These are phyloP conservation scores for Senna tora DNA, from an alignment of 306 rosid genomes.

Conservation along the genomic window DNA sequence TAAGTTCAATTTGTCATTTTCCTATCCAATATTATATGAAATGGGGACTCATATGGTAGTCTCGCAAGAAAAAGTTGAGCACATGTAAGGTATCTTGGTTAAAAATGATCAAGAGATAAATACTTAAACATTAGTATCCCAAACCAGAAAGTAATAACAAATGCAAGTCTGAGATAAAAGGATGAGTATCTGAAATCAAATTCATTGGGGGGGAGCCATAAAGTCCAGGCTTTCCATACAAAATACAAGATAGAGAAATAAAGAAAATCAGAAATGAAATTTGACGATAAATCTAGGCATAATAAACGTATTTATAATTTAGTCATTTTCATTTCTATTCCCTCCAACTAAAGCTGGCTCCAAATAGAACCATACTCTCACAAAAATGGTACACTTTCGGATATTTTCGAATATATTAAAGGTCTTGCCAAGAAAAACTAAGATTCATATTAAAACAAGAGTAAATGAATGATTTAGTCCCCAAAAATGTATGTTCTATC, in stretches of 20 bases:
- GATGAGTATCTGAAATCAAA: neutral
- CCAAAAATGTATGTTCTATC: too few species aligned
- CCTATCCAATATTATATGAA: constrained; percentile 9
- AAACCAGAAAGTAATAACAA: constrained; percentile 15
- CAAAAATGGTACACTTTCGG: too few species aligned
- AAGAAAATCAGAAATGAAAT: constrained; percentile 18
- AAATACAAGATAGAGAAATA: constrained; percentile 18
- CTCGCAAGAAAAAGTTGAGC: neutral
- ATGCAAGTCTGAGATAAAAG: neutral
- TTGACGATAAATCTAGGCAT: constrained; percentile 23
- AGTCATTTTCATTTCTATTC: neutral
- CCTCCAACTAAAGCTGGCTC: neutral
- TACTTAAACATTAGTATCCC: constrained; percentile 4
- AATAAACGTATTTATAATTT: constrained; percentile 25
- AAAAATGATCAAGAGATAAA: constrained; percentile 14
- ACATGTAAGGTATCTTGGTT: neutral
- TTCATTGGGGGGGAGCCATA: constrained; percentile 3
- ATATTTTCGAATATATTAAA: neutral
- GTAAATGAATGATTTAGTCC: too few species aligned
- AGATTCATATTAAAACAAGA: neutral
- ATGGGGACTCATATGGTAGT: neutral
- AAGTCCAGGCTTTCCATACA: neutral
- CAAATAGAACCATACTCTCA: neutral
- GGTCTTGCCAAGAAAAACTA: neutral
- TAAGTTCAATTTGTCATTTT: constrained; percentile 15